Conservation (phyloP, 2,329 filamentous ascomycete genomes). For the Fusarium concolor region DNA sequence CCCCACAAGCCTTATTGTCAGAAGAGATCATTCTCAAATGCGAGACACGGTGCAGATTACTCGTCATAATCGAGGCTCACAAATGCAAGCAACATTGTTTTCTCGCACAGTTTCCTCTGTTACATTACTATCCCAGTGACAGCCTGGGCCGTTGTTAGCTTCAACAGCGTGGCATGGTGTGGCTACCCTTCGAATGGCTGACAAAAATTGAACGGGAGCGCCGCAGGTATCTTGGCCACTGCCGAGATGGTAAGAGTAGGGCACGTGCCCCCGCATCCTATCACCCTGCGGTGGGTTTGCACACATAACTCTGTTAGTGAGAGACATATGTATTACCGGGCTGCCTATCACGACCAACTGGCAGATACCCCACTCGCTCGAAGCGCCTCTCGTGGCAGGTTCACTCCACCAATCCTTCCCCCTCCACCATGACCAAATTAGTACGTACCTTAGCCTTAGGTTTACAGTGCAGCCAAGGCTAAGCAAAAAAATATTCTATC, state of each 20-base stretch:
- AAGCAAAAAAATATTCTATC: constrained; percentile 52
- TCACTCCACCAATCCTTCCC: constrained; percentile 42
- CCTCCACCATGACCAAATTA: constrained; percentile 41
- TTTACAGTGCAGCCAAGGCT: constrained; percentile 24
- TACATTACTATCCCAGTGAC: constrained; percentile 10
- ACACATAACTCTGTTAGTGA: constrained; percentile 30
- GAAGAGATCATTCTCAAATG: background rate
- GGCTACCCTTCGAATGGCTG: constrained; percentile 6
- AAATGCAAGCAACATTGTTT: background rate
- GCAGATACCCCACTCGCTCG: constrained; percentile 30
- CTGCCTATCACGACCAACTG: constrained; percentile 26
- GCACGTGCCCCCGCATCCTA: constrained; percentile 35
- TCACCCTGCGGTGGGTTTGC: background rate
- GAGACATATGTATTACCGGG: background rate
- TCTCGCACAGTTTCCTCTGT: constrained; percentile 27
- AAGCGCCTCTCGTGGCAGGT: constrained; percentile 30
- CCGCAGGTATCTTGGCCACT: constrained; percentile 40
- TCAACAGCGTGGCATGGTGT: constrained; percentile 28
- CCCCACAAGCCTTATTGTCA: no score
- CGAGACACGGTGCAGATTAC: constrained; percentile 22
- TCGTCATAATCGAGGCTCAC: constrained; percentile 12
- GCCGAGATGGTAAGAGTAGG: constrained; percentile 34
- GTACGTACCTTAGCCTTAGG: constrained; percentile 42
- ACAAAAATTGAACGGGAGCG: constrained; percentile 40
- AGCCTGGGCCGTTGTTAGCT: constrained; percentile 31